These are phyloP conservation scores for Tylopilus balloui DNA, from an alignment of 768 basidiomycete species.

Conservation along the genomic window DNA sequence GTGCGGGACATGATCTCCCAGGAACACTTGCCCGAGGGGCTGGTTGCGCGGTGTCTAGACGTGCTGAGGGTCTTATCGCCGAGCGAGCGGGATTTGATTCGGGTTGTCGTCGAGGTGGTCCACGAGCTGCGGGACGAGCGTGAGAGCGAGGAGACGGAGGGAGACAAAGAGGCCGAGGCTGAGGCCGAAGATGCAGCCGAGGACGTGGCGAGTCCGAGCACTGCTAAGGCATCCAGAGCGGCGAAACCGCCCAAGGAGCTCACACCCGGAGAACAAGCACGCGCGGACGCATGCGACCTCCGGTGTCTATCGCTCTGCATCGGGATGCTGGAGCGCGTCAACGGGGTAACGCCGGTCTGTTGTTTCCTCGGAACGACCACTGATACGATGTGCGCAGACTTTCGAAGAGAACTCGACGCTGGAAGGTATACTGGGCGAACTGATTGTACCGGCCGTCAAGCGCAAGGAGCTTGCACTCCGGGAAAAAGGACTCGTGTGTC, in stretches of 20 bases:
- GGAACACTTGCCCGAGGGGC: conserved; percentile 58
- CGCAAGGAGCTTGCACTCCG: conserved; percentile 72
- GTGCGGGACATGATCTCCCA: conserved; percentile 83
- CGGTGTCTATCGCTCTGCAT: conserved; percentile 74
- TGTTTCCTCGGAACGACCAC: neutral
- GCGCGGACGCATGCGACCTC: conserved; percentile 62
- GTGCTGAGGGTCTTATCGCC: conserved; percentile 68
- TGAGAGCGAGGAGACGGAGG: conserved; percentile 36
- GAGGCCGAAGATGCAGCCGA: conserved; percentile 8
- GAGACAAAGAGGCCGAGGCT: conserved; percentile 27
- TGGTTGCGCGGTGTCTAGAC: conserved; percentile 77
- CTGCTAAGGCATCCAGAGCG: conserved; percentile 12
- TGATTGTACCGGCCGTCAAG: conserved; percentile 88
- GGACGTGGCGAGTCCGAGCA: conserved; percentile 2
- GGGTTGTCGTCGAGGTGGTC: conserved; percentile 83
- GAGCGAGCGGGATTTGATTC: conserved; percentile 80
- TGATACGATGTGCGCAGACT: conserved; percentile 30
- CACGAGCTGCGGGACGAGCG: conserved; percentile 61
- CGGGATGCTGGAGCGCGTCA: conserved; percentile 82
- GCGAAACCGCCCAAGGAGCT: conserved; percentile 35
- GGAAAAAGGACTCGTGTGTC: conserved; percentile 61
- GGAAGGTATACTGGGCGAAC: conserved; percentile 65
- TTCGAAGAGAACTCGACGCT: conserved; percentile 68
- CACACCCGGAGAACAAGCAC: conserved; percentile 55
- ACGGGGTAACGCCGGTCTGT: conserved; percentile 55